Percentiles rank a stretch among this genome's conserved stretches.
These are phyloP conservation scores for Magnusiomyces paraingens DNA, from an alignment of 1,139 yeast species.

Conservation along the genomic window DNA sequence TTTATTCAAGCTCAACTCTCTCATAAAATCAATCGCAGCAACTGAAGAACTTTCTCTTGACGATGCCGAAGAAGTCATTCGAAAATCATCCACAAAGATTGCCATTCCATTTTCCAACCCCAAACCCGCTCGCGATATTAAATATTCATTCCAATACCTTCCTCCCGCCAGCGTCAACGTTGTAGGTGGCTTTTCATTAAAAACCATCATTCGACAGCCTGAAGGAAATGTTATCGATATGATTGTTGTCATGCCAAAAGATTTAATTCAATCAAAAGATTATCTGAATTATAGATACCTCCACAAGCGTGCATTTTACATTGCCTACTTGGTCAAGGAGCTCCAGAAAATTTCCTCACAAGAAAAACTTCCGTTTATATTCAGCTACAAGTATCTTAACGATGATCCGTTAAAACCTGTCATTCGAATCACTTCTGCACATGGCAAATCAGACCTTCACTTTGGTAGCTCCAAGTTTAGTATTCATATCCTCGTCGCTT, in stretches of 20 bases:
- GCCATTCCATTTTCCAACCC: constrained; percentile 88
- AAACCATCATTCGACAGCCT: constrained; percentile 64
- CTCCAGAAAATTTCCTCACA: constrained; percentile 50
- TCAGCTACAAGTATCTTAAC: constrained; percentile 51
- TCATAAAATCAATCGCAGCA: constrained; percentile 57
- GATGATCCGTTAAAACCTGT: constrained; percentile 34
- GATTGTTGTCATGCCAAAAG: constrained; percentile 71
- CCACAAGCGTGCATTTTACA: constrained; percentile 81
- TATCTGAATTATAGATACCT: constrained; percentile 83
- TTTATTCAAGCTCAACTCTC: constrained; percentile 66
- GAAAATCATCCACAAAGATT: constrained; percentile 44
- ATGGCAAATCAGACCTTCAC: constrained; percentile 36
- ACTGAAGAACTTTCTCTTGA: constrained; percentile 50
- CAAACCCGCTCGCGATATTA: constrained; percentile 57
- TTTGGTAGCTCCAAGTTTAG: constrained; percentile 66
- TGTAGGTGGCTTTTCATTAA: constrained; percentile 85
- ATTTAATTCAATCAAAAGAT: constrained; percentile 76
- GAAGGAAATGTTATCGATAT: constrained; percentile 68
- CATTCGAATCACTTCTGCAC: constrained; percentile 20
- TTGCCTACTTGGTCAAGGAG: constrained; percentile 68
- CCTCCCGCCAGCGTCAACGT: constrained; percentile 74
- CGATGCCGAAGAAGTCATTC: constrained; percentile 41
- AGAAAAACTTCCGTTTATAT: constrained; percentile 39
- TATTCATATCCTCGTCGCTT: constrained; percentile 65
- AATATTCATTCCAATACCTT: constrained; percentile 62